phyloP scores from a whole-genome alignment of 331 rosid species.

The Cydonia oblonga region DNA sequence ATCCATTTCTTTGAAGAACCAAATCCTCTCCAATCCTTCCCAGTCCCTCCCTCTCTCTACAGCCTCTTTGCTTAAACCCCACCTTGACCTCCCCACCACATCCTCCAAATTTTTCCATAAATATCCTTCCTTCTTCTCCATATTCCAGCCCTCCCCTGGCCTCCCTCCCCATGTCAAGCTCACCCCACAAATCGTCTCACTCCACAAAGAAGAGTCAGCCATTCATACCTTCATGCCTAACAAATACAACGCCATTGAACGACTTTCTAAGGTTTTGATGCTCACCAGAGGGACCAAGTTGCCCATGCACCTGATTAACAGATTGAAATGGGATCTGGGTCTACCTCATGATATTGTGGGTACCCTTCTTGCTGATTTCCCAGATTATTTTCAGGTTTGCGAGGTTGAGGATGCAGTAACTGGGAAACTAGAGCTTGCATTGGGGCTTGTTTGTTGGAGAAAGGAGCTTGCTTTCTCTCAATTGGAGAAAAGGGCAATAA shows the following conservation, averaged over 20 bases:
- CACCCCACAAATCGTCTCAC: constrained; percentile 39
- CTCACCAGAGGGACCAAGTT: constrained; percentile 43
- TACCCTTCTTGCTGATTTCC: constrained; percentile 54
- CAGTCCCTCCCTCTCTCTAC: constrained; percentile 44
- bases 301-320: constrained; percentile 61
- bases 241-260: constrained; percentile 35
- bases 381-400: constrained; percentile 66
- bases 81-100: constrained; percentile 41
- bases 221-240: constrained; percentile 31
- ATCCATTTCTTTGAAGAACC: constrained; percentile 47
- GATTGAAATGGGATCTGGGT: constrained; percentile 81
- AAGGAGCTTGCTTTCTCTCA: constrained; percentile 55
- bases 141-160: constrained; percentile 48
- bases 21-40: constrained; percentile 46
- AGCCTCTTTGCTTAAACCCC: constrained; percentile 45
- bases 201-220: constrained; percentile 52
- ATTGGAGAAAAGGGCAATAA: constrained; percentile 51
- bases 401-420: constrained; percentile 33
- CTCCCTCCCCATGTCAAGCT: constrained; percentile 46
- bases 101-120: constrained; percentile 39
- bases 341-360: constrained; percentile 52
- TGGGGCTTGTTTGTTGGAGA: constrained; percentile 69
- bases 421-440: constrained; percentile 53
- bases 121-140: constrained; percentile 38
- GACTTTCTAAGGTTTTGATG: constrained; percentile 65